Percentiles rank a stretch among this genome's conserved stretches.
Evolutionary conservation across 805 yeast species (phyloP).

Genomic region (Cephaloascus fragrans): DNA sequence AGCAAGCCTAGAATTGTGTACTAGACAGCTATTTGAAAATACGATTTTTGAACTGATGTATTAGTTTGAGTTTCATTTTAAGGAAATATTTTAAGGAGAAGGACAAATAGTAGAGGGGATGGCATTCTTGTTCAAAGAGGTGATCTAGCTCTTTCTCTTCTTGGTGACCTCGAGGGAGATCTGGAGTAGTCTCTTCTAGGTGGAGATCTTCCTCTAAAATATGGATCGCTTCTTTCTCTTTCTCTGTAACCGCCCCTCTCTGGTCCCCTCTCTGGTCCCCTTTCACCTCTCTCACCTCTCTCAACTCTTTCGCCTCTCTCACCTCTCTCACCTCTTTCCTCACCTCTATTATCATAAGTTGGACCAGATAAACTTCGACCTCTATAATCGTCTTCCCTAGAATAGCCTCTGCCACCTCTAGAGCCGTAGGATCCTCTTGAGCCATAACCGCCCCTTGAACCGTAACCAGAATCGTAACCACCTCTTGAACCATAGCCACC

Average conservation of each 20-base stretch:
- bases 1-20: too few relatives aligned
- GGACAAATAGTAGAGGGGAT: too few relatives aligned
- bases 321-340: neutral
- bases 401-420: constrained; percentile 4
- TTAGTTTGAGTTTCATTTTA: too few relatives aligned
- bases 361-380: constrained; percentile 2
- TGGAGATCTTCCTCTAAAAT: constrained; percentile 15
- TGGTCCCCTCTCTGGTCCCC: constrained; percentile 10
- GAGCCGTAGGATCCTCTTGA: constrained; percentile 5
- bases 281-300: neutral
- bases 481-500: constrained; percentile 9
- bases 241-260: too few relatives aligned
- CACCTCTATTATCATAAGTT: constrained; percentile 7
- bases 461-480: constrained; percentile 3
- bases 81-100: too few relatives aligned
- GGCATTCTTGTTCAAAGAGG: too few relatives aligned
- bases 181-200: constrained; percentile 17
- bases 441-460: neutral
- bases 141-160: constrained; percentile 11
- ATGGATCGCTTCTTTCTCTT: neutral
- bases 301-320: neutral
- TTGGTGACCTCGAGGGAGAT: constrained; percentile 28
- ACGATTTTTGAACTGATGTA: too few relatives aligned
- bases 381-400: constrained; percentile 3
- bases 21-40: too few relatives aligned